Evolutionary conservation across 768 basidiomycete species (phyloP), one percentile per base, ranked within the genome.

Genomic region (Leccinum arenicola): DNA sequence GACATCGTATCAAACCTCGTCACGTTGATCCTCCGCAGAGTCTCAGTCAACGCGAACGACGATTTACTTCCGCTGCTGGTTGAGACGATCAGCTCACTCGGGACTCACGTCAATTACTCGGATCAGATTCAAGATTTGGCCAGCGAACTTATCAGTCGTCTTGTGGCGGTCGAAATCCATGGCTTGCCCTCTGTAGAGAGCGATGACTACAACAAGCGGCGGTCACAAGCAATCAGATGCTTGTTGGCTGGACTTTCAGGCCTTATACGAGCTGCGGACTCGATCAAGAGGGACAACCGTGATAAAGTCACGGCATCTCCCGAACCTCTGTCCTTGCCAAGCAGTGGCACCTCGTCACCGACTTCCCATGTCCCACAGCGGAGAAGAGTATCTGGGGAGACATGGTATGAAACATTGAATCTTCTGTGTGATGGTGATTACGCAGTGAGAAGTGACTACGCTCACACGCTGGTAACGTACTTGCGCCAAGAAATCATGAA

Each of bases 51-150:
- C 58, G 76, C 82, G 1, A 75, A 83, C 11, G 93, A 95, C 64
- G 60, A 78, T 7, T 77, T 93, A 10, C 75, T 98, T 11, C 80
- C 85, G 0, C 72, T 81, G 8, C 70, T 95, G 54, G 88, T 95
- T 8, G 80, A 85, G 56, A 89, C 89, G 67, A 88, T 95, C 47
- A 79, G 89, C 3, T 91, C 94, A 0, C 78, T 98, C 11, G 93
- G 93, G 36, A 86, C 89, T 11, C 94, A 96, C 68, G 86, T 96
- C 55, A 95, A 97, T 76, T 98, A 98, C 69, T 89, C 93, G 40
- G 95, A 97, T 72, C 95, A 98, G 74, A 93, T 95, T 52, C 92
- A 93, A 68, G 95, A 97, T 68, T 84, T 97, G 48, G 85, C 92
- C 2, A 87, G 85, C 56, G 95, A 95, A 71, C 75, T 95, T 49